These are phyloP conservation scores for Ambrosia trifida DNA, from an alignment of 129 eudicot species.

Conservation along the genomic window DNA sequence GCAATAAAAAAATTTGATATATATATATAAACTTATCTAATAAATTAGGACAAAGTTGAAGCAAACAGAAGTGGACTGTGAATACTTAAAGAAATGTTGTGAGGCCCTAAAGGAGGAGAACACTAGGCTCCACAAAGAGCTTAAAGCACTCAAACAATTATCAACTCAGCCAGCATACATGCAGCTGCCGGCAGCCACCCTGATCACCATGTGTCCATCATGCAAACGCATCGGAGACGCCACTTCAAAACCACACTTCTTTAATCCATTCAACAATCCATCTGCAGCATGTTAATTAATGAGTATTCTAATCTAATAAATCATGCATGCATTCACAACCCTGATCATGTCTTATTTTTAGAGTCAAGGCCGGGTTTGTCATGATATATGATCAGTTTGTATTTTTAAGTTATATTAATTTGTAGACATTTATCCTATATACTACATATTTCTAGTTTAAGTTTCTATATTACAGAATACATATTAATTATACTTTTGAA, in stretches of 20 bases:
- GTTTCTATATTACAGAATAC: too few relatives aligned
- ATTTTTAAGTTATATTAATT: too few relatives aligned
- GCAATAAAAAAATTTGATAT: too few relatives aligned
- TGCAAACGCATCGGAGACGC: constrained; percentile 66
- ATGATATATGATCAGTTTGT: constrained; percentile 4
- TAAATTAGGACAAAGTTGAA: constrained; percentile 66
- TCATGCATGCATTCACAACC: constrained; percentile 37
- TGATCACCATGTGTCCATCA: constrained; percentile 91
- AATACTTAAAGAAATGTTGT: constrained; percentile 77
- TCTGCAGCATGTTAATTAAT: constrained; percentile 55
- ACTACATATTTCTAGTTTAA: too few relatives aligned
- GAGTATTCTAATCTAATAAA: not conserved
- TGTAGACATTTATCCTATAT: too few relatives aligned
- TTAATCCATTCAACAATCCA: constrained; percentile 58
- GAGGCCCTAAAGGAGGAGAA: constrained; percentile 81
- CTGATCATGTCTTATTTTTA: constrained; percentile 38
- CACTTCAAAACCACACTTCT: constrained; percentile 47
- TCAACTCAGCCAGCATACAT: constrained; percentile 60
- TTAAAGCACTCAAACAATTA: constrained; percentile 53
- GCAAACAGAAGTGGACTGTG: constrained; percentile 95
- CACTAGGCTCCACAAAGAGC: constrained; percentile 77
- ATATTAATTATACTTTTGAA: not conserved
- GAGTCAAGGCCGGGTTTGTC: constrained; percentile 52
- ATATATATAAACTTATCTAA: too few relatives aligned
- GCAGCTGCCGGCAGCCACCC: constrained; percentile 94